Base-by-base conservation (phyloP, 2,329 filamentous ascomycete species). In the Nothophoma quercina region DNA sequence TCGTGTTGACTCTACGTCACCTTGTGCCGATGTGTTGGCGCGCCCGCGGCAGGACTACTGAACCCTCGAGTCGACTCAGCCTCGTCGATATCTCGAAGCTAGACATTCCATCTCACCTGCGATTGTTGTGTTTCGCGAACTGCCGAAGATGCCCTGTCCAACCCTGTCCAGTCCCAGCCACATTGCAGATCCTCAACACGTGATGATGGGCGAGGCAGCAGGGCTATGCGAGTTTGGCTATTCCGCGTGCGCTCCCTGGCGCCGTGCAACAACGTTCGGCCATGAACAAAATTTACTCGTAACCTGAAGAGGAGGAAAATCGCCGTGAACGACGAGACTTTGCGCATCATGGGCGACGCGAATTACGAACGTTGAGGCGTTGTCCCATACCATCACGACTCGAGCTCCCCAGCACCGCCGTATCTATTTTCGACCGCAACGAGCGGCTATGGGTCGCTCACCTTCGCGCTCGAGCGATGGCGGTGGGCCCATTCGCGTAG, bases 391-490 rank as follows among this genome's bases (percentile, higher is more conserved):
- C 53, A 45, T 41, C 26, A 41, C 55, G 35, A 41, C 2, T 51
- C 52, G 29, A 45, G 36, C 34, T 26, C 18, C 47, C 19, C 45
- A 28, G 25, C 33, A 10, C 28, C 29, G 33, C 29, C 19, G 23
- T 32, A 40, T 15, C 22, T 4, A 19, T 5, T 26, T n/a, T 30
- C 26, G 46, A 53, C 51, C 49, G 51, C 21, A 28, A 28, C 19
- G 42, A 47, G 30, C 53, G 58, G 51, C 40, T 33, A 74, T 74
- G 71, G 64, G 64, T 8, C 69, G 70, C 25, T 71, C 70, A 41
- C 70, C 67, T 23, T 72, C 70, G 22, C 69, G 68, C 58, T 72
- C 68, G 13, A 73, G 68, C 49, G 70, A 74, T 43, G 71, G 70
- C 51, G 71, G 56, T 21, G 61, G 62, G n/a, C 64, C 68, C 4